A percentile compares a stretch with the other conserved stretches of the same genome.
These are phyloP conservation scores for Phalaenopsis hybrid DNA, from an alignment of 116 monocot genomes.

Conservation along the genomic window DNA sequence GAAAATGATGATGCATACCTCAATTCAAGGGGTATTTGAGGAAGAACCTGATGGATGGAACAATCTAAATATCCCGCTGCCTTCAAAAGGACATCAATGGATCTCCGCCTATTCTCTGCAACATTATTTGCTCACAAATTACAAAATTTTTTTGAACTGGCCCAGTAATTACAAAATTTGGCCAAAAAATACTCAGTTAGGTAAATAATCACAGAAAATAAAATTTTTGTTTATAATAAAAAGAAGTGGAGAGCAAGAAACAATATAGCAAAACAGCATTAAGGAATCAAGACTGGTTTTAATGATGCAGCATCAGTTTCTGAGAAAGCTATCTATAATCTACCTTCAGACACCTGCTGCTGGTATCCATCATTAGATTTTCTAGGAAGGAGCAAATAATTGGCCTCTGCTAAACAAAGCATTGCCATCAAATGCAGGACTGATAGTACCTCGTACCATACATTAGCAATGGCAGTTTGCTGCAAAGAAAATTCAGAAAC, in stretches of 20 bases:
- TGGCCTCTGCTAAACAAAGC: conserved; percentile 64
- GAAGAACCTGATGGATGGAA: conserved; percentile 58
- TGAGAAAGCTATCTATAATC: conserved; percentile 4
- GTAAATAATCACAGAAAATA: not conserved
- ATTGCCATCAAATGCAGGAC: conserved; percentile 80
- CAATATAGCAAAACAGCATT: not conserved
- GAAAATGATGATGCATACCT: conserved; percentile 30
- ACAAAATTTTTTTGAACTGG: not conserved
- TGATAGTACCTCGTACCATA: conserved; percentile 82
- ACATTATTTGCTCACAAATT: not conserved
- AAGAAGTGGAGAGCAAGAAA: not conserved
- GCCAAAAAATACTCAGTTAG: not conserved
- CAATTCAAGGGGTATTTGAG: conserved; percentile 41
- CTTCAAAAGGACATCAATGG: conserved; percentile 70
- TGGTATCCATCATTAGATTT: conserved; percentile 42
- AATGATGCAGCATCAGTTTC: not conserved
- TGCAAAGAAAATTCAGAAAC: conserved; percentile 19
- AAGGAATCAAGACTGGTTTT: not conserved
- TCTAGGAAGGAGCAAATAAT: conserved; percentile 63
- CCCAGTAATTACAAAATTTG: not conserved
- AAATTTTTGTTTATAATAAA: not conserved
- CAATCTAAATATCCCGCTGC: conserved; percentile 86
- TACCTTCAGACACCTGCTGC: conserved; percentile 64
- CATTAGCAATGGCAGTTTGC: conserved; percentile 60
- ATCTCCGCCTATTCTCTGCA: conserved; percentile 49